Evolutionary conservation across 192 early-diverging fungal species (phyloP).

Genomic region (Coemansia asiatica): DNA sequence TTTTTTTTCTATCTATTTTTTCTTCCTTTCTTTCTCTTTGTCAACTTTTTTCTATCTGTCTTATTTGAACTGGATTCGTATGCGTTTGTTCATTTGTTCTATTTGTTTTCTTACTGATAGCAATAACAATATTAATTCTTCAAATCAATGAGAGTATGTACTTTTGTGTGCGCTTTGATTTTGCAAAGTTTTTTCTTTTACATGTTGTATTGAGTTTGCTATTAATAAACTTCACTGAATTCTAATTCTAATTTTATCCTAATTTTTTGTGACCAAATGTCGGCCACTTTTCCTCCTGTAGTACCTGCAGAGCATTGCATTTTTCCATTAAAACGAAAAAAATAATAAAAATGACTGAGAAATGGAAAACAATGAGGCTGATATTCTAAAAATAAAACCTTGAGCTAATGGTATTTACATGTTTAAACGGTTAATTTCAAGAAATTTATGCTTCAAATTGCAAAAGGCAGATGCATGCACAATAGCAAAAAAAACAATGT

Average conservation of each 20-base stretch:
- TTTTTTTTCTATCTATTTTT: conserved; percentile 8
- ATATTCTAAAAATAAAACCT: no score
- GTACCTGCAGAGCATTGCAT: not conserved
- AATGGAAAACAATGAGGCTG: no score
- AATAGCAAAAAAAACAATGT: not conserved
- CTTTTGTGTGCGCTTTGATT: no score
- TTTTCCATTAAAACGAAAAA: not conserved
- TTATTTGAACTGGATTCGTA: not conserved
- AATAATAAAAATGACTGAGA: no score
- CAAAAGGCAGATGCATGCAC: not conserved
- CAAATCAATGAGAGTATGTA: not conserved
- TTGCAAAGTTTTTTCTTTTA: no score
- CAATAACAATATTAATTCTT: not conserved
- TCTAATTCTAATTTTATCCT: not conserved
- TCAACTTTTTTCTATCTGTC: not conserved
- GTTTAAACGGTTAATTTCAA: not conserved
- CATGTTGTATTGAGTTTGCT: no score
- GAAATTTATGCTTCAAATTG: not conserved
- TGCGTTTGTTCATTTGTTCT: not conserved
- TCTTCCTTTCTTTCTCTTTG: not conserved
- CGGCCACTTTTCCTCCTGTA: not conserved
- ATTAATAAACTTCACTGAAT: no score
- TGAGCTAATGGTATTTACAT: not conserved
- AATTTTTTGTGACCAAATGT: not conserved
- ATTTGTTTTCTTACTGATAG: not conserved